Evolutionary conservation across 169 alveolate species (phyloP).

Genomic region (Plasmodium billcollinsi): DNA sequence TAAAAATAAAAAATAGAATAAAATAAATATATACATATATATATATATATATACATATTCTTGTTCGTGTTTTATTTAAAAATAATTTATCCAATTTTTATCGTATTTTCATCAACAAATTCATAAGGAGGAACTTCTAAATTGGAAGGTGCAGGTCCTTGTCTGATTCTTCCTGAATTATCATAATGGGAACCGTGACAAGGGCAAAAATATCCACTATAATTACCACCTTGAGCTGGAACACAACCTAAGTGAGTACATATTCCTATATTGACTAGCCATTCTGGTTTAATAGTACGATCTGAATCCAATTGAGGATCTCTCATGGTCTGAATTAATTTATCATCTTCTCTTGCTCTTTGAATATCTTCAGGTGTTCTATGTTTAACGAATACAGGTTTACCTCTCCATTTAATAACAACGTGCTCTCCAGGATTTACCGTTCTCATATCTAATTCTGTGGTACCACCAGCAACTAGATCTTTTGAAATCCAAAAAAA

Average conservation of each 20-base stretch:
- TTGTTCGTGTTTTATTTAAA: too few relatives aligned
- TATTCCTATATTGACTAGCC: slow-evolving; percentile 90
- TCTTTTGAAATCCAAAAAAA: slow-evolving; percentile 88
- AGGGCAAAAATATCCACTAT: slow-evolving; percentile 91
- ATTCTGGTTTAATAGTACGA: slow-evolving; percentile 88
- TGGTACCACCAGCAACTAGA: slow-evolving; percentile 87
- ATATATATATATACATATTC: neutral
- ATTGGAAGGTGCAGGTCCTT: slow-evolving; percentile 92
- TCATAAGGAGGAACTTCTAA: slow-evolving; percentile 90
- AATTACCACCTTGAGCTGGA: slow-evolving; percentile 89
- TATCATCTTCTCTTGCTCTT: slow-evolving; percentile 89
- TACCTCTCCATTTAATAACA: slow-evolving; percentile 90
- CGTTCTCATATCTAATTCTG: slow-evolving; percentile 88
- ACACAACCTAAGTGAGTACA: slow-evolving; percentile 92
- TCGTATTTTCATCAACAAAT: slow-evolving; percentile 89
- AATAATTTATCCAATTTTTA: slow-evolving; percentile 83
- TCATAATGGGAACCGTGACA: slow-evolving; percentile 93
- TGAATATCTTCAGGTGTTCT: slow-evolving; percentile 89
- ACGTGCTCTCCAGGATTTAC: slow-evolving; percentile 89
- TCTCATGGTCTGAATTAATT: slow-evolving; percentile 86
- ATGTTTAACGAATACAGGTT: slow-evolving; percentile 89
- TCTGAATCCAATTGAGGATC: slow-evolving; percentile 91
- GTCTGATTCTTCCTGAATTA: slow-evolving; percentile 90
- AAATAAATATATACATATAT: neutral
- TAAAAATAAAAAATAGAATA: neutral